A percentile compares a stretch with the other conserved stretches of the same genome.
phyloP scores from a whole-genome alignment of 2,329 filamentous ascomycete species.

The Phaeophleospora eucalypticola region DNA sequence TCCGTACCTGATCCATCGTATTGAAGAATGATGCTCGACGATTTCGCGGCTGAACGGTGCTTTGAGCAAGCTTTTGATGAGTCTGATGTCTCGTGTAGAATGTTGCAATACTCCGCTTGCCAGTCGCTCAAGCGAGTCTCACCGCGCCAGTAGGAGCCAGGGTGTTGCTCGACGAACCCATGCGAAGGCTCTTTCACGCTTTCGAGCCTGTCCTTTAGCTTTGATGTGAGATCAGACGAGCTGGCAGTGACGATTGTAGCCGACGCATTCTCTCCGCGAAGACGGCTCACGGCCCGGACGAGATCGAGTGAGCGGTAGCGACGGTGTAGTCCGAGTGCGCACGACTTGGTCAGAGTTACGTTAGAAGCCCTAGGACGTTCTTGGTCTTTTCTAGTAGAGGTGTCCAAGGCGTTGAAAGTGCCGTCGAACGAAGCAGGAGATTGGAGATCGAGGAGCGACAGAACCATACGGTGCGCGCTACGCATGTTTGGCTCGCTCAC shows the following conservation, averaged over 20 bases:
- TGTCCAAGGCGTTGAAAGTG: background rate
- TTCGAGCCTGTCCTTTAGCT: background rate
- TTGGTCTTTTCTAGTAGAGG: background rate
- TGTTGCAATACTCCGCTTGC: constrained; percentile 2
- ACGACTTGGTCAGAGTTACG: background rate
- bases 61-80: too few species aligned
- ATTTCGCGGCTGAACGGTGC: too few species aligned
- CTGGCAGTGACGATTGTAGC: background rate
- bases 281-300: background rate
- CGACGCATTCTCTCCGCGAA: background rate
- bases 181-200: background rate
- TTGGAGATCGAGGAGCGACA: constrained; percentile 13
- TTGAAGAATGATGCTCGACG: background rate
- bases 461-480: constrained; percentile 23
- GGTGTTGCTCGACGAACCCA: background rate
- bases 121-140: background rate
- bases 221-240: too few species aligned
- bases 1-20: constrained; percentile 2
- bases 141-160: constrained; percentile 7
- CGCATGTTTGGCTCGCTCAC: background rate
- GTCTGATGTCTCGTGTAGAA: constrained; percentile 1
- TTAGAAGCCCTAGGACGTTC: background rate
- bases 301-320: constrained; percentile 3
- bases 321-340: constrained; percentile 1
- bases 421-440: constrained; percentile 7